A percentile compares a stretch with the other conserved stretches of the same genome.
Conservation (phyloP, 768 basidiomycete species). For the Trametes cubensis region DNA sequence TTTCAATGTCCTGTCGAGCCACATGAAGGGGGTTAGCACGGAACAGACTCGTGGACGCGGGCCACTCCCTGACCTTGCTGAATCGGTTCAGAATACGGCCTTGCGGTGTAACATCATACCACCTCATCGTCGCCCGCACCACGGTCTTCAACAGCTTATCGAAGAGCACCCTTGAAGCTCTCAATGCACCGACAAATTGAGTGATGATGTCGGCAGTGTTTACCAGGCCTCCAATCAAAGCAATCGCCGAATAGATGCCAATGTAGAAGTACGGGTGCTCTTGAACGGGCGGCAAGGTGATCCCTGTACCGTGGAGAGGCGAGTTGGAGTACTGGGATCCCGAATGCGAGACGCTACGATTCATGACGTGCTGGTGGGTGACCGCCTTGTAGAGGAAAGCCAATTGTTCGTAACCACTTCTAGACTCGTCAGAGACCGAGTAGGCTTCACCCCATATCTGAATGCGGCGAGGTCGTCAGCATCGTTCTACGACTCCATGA, state of each 20-base stretch:
- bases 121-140: conserved; percentile 81
- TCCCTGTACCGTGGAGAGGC: not conserved
- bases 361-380: conserved; percentile 32
- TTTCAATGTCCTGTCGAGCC: conserved; percentile 71
- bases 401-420: not conserved
- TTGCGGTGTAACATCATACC: conserved; percentile 83
- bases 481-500: not conserved
- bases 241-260: conserved; percentile 64
- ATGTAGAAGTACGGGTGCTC: conserved; percentile 75
- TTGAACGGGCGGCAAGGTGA: conserved; percentile 48
- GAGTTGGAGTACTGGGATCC: conserved; percentile 15
- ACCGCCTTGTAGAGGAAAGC: conserved; percentile 9
- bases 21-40: conserved; percentile 6
- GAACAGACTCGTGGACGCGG: not conserved
- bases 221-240: conserved; percentile 50
- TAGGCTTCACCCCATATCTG: conserved; percentile 75
- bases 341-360: conserved; percentile 26
- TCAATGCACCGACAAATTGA: conserved; percentile 62
- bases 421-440: conserved; percentile 14
- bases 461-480: not conserved
- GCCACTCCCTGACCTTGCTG: conserved; percentile 50
- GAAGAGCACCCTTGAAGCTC: conserved; percentile 41
- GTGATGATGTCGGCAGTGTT: conserved; percentile 50
- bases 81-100: conserved; percentile 90
- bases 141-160: conserved; percentile 66